phyloP scores from a whole-genome alignment of 2,329 filamentous ascomycete genomes.

The Cordyceps cicadae region DNA sequence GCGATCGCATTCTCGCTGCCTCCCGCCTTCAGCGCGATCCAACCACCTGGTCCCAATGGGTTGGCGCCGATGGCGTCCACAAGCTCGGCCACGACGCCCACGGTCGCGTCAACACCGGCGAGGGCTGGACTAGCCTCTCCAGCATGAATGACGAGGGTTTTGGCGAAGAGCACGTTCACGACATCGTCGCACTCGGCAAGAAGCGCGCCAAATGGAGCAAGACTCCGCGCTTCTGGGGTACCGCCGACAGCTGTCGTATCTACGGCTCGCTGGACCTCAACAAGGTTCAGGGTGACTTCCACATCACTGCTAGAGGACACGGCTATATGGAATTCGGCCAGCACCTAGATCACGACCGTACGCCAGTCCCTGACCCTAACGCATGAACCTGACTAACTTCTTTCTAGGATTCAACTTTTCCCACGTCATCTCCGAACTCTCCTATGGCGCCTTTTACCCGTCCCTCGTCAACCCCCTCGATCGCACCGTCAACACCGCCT shows the following conservation, averaged over 20 bases:
- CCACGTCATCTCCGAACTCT: slow-evolving; percentile 91
- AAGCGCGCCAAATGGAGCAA: slow-evolving; percentile 61
- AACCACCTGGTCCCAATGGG: slow-evolving; percentile 79
- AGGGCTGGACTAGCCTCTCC: slow-evolving; percentile 41
- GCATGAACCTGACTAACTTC: slow-evolving; percentile 14
- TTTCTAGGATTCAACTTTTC: slow-evolving; percentile 86
- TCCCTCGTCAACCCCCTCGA: slow-evolving; percentile 90
- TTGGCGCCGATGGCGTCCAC: slow-evolving; percentile 60
- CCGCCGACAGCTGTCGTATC: slow-evolving; percentile 71
- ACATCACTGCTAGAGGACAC: slow-evolving; percentile 90
- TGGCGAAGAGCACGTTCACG: slow-evolving; percentile 78
- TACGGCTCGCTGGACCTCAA: slow-evolving; percentile 88
- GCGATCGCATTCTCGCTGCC: slow-evolving; percentile 82
- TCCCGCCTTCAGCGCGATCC: slow-evolving; percentile 64
- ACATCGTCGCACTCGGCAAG: slow-evolving; percentile 67
- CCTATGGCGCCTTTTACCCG: slow-evolving; percentile 95
- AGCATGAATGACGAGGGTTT: slow-evolving; percentile 55
- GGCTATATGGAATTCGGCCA: slow-evolving; percentile 71
- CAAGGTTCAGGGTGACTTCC: slow-evolving; percentile 96
- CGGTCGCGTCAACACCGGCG: slow-evolving; percentile 47
- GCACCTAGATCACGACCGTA: slow-evolving; percentile 66
- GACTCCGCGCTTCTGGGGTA: slow-evolving; percentile 59
- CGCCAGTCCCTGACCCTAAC: neutral
- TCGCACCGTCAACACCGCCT: slow-evolving; percentile 72
- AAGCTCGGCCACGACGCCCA: slow-evolving; percentile 47